Evolutionary conservation across 1,284 basidiomycete genomes (phyloP).

Genomic region (Rhodotorula sp.): DNA sequence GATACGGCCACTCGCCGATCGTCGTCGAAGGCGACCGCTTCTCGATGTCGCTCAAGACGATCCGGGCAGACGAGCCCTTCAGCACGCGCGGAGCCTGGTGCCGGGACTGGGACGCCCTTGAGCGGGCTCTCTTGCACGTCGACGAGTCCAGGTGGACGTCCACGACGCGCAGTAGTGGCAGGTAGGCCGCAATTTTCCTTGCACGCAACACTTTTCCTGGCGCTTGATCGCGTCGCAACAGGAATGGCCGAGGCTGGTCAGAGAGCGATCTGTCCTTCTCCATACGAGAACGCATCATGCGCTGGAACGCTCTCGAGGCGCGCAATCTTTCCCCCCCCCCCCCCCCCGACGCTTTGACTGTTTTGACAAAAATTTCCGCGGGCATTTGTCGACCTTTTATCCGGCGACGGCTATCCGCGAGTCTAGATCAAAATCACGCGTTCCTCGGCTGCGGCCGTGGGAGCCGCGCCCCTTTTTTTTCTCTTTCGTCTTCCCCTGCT

Average conservation of each 20-base stretch:
- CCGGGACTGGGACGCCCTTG: constrained; percentile 36
- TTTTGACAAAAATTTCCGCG: neutral
- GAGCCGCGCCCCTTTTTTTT: neutral
- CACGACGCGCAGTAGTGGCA: too few species aligned
- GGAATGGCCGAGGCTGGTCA: neutral
- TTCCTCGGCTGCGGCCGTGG: neutral
- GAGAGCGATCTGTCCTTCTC: too few species aligned
- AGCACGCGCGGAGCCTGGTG: constrained; percentile 30
- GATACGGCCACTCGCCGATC: constrained; percentile 27
- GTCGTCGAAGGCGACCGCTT: constrained; percentile 28
- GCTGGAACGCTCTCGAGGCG: too few species aligned
- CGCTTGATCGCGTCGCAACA: neutral
- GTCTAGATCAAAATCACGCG: neutral
- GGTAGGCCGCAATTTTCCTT: too few species aligned
- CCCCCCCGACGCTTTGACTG: too few species aligned
- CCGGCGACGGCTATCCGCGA: neutral
- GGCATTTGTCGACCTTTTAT: neutral
- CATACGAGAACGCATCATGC: too few species aligned
- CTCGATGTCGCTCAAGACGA: constrained; percentile 24
- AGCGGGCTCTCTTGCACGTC: constrained; percentile 29
- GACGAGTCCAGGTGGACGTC: constrained; percentile 21
- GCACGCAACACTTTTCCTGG: too few species aligned
- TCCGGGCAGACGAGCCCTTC: constrained; percentile 10
- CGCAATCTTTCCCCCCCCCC: too few species aligned
- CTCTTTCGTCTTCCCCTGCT: neutral